A percentile compares a stretch with the other conserved stretches of the same genome.
These are phyloP conservation scores for Blastosporella zonata DNA, from an alignment of 1,284 basidiomycete species.

Conservation along the genomic window DNA sequence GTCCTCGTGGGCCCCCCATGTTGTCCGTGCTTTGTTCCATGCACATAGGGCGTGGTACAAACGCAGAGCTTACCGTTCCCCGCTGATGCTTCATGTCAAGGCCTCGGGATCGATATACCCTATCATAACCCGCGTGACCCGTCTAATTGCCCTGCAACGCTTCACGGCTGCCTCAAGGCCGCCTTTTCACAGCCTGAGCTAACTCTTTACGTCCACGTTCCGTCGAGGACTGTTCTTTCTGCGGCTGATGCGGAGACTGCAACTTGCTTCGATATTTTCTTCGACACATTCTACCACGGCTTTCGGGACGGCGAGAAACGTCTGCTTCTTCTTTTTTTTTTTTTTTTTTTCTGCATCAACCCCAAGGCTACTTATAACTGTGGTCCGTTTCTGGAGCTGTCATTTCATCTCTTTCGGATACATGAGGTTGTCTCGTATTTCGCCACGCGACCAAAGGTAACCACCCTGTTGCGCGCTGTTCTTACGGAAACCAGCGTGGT, in stretches of 20 bases:
- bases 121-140: background rate
- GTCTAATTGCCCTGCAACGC: background rate
- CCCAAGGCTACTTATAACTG: background rate
- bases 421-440: too few species aligned
- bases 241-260: slow-evolving; percentile 4
- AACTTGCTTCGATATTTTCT: background rate
- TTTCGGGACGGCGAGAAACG: background rate
- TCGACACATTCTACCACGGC: background rate
- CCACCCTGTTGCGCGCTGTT: too few species aligned
- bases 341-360: too few species aligned
- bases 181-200: background rate
- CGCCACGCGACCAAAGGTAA: too few species aligned
- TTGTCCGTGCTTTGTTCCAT: background rate
- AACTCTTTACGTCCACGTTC: slow-evolving; percentile 1
- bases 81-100: background rate
- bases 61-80: background rate
- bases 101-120: background rate
- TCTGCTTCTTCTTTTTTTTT: background rate
- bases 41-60: background rate
- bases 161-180: slow-evolving; percentile 1
- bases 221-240: background rate
- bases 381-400: background rate
- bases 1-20: background rate
- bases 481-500: too few species aligned
- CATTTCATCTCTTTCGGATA: too few species aligned